Evolutionary conservation across 2,329 filamentous ascomycete species (phyloP).

Genomic region (Verticillium albo-atrum): DNA sequence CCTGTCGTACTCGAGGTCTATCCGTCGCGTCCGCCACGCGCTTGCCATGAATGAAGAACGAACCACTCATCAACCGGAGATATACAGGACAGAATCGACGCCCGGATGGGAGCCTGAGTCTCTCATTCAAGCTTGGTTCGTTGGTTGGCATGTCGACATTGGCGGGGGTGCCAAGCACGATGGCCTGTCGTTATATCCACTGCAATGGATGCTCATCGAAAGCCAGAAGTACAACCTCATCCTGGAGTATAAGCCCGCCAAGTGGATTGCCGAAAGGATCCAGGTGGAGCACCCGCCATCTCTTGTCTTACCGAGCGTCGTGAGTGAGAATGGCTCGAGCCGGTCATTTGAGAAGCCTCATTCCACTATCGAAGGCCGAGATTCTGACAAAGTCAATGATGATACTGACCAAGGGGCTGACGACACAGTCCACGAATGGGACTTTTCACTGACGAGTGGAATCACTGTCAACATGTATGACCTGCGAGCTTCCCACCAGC

Average conservation of each 20-base stretch:
- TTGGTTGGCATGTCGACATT: constrained; percentile 30
- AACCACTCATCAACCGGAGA: constrained; percentile 18
- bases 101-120: constrained; percentile 18
- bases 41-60: constrained; percentile 32
- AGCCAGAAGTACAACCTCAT: constrained; percentile 22
- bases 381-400: background rate
- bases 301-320: background rate
- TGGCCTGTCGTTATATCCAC: constrained; percentile 32
- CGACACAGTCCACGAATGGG: background rate
- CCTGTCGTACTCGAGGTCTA: constrained; percentile 25
- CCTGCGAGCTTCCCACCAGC: background rate
- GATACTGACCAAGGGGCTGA: background rate
- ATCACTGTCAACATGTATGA: constrained; percentile 5
- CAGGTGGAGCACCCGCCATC: constrained; percentile 12
- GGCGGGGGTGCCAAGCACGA: constrained; percentile 28
- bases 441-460: constrained; percentile 2
- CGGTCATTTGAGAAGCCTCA: background rate
- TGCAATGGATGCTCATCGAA: constrained; percentile 37
- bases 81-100: constrained; percentile 11
- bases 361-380: background rate
- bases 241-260: constrained; percentile 12
- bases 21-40: constrained; percentile 29
- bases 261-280: background rate
- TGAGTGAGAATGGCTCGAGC: background rate
- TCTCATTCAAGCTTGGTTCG: constrained; percentile 33